phyloP scores from a whole-genome alignment of 176 grass and related monocot species.

The Phyllostachys edulis region DNA sequence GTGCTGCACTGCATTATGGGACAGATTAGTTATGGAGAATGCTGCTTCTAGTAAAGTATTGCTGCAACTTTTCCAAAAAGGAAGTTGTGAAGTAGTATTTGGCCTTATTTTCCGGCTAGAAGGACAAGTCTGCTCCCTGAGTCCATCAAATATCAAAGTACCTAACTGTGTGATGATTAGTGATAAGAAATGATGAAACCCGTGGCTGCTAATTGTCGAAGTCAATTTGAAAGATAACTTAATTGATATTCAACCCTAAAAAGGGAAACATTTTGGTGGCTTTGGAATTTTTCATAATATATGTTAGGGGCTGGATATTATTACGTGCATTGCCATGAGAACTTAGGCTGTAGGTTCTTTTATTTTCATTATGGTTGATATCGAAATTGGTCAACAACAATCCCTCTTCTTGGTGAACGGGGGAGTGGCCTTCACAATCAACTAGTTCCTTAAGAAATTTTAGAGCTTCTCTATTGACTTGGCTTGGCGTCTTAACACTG shows the following conservation, averaged over 20 bases:
- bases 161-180: background rate
- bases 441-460: background rate
- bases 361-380: constrained; percentile 4
- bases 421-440: background rate
- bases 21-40: background rate
- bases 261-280: background rate
- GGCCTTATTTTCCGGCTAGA: background rate
- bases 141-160: background rate
- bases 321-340: background rate
- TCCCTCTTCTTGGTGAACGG: background rate
- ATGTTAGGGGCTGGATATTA: background rate
- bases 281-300: background rate
- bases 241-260: background rate
- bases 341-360: background rate
- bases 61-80: background rate
- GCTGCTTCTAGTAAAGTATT: constrained; percentile 1
- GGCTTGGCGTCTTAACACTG: background rate
- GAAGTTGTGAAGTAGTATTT: background rate
- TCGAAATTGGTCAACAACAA: background rate
- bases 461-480: background rate
- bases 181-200: background rate
- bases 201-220: background rate
- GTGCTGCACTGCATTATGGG: background rate
- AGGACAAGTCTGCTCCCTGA: background rate
- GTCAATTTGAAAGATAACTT: background rate